Conservation (phyloP, 2,329 filamentous ascomycete species). For the Ascochyta fabae region DNA sequence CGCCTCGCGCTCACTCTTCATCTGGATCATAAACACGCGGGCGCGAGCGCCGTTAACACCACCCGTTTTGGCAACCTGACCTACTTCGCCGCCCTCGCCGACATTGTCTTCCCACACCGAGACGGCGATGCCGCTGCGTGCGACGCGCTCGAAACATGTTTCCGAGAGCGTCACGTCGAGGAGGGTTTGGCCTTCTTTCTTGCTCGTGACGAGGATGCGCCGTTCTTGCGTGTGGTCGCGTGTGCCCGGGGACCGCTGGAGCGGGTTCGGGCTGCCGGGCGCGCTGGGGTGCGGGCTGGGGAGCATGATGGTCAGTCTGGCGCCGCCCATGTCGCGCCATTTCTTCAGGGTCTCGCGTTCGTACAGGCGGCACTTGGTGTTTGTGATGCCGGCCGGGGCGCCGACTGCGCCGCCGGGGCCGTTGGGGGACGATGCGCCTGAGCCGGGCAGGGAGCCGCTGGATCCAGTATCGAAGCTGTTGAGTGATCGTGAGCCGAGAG, state of each 20-base stretch:
- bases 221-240: conserved; percentile 69
- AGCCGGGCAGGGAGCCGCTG: conserved; percentile 51
- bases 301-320: conserved; percentile 79
- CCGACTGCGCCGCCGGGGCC: conserved; percentile 32
- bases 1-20: conserved; percentile 55
- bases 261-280: conserved; percentile 34
- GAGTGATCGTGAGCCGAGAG: conserved; percentile 66
- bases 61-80: conserved; percentile 64
- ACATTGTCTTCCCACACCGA: conserved; percentile 77
- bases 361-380: conserved; percentile 87
- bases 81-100: conserved; percentile 61
- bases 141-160: conserved; percentile 83
- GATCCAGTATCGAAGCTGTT: conserved; percentile 57
- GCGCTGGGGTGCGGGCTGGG: conserved; percentile 64
- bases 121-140: conserved; percentile 84
- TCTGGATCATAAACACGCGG: conserved; percentile 70
- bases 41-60: conserved; percentile 63
- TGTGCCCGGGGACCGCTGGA: conserved; percentile 45
- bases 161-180: conserved; percentile 86
- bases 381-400: conserved; percentile 71
- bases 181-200: conserved; percentile 70
- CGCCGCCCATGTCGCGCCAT: conserved; percentile 92
- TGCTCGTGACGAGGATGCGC: conserved; percentile 78
- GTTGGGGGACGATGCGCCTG: conserved; percentile 44
- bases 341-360: conserved; percentile 74